Base-by-base conservation (phyloP, 1,284 basidiomycete species). In the Pseudozyma thailandica region DNA sequence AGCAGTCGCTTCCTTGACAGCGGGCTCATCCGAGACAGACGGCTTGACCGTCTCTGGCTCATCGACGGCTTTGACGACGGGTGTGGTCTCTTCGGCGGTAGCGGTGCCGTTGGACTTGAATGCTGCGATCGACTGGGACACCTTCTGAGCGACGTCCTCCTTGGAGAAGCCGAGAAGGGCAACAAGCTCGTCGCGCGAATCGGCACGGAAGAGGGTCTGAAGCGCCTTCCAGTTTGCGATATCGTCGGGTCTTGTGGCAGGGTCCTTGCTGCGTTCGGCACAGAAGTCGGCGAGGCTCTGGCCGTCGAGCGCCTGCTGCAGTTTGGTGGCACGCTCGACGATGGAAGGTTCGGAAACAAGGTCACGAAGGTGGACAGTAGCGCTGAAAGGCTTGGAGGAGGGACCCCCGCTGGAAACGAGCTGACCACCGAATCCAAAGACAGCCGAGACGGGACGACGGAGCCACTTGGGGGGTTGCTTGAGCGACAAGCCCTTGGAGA, bases 341-440 rank as follows among this genome's bases (percentile, higher is more conserved):
- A 98, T 87, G 16, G 85, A 85, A 10, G 88, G 86, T 82, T 97
- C 94, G 0, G 92, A 93, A 35, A 90, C 88, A 10, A 82, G 38
- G 23, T 77, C 57, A 46, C 76, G 74, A n/a, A 82, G 69, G 44
- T 78, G 74, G 28, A 82, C 73, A n/a, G 30, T 84, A 81, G 84
- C 83, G 39, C 82, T 25, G 69, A 84, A 46, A 50, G 72, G 26
- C 20, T 83, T 31, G 72, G 80, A 60, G 13, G 62, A 53, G 20
- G 75, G 53, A 13, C 73, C 70, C 1, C 89, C 88, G 20, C 92
- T 66, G 20, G 74, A 78, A 38, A 85, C 88, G 18, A 98, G 87
- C 76, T 91, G 90, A 42, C 95, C 95, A 15, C 94, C 93, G 76
- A 95, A 98, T 1, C 94, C 95, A 77, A 97, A 98, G 1, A 92